phyloP scores from a whole-genome alignment of 176 grass and related monocot species.

The Dactylis glomerata region DNA sequence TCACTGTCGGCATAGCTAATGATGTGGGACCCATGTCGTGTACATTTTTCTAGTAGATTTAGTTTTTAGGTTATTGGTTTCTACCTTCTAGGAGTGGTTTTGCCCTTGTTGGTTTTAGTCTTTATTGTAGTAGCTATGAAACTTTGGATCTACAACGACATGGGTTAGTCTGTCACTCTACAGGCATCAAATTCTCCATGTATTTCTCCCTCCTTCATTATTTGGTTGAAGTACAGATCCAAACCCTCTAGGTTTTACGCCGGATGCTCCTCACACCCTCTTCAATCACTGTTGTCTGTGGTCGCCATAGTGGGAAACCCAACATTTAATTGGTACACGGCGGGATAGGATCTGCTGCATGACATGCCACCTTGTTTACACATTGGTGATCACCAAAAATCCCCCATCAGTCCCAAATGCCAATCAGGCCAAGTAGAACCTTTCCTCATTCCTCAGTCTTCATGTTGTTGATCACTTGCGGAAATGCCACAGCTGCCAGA shows the following conservation, averaged over 20 bases:
- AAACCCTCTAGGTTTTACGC: background rate
- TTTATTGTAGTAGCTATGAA: background rate
- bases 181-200: background rate
- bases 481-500: background rate
- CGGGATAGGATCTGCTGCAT: background rate
- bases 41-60: background rate
- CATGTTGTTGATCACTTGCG: background rate
- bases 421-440: background rate
- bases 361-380: background rate
- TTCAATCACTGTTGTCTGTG: background rate
- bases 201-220: background rate
- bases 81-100: background rate
- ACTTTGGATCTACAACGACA: background rate
- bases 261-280: background rate
- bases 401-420: background rate
- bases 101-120: background rate
- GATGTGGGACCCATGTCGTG: background rate
- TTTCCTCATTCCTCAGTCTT: background rate
- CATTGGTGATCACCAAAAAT: background rate
- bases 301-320: background rate
- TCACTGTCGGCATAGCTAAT: background rate
- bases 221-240: background rate
- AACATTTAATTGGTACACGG: background rate
- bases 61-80: conserved; percentile 3
- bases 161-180: background rate